phyloP scores from a whole-genome alignment of 257 asterid species.

The Lycium ferocissimum region DNA sequence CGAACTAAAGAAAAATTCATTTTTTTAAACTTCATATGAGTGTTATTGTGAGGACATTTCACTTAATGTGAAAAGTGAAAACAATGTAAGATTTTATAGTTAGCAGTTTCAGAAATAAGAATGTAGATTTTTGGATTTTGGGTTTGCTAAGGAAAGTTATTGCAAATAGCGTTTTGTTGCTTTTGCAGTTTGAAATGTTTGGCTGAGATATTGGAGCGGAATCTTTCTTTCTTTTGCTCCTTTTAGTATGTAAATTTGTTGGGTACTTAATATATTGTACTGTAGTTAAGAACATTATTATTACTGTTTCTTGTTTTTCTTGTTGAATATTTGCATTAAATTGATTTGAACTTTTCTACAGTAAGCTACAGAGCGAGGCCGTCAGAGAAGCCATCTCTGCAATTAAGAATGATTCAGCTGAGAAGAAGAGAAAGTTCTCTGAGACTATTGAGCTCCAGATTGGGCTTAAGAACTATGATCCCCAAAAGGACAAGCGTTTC shows the following conservation, averaged over 20 bases:
- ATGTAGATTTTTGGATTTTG: background rate
- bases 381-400: slow-evolving; percentile 37
- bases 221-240: background rate
- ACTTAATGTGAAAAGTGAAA: background rate
- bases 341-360: background rate
- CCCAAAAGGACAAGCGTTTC: slow-evolving; percentile 39
- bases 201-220: background rate
- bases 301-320: background rate
- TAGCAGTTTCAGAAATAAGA: no score
- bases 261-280: background rate
- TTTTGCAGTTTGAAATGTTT: background rate
- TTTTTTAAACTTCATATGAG: no score
- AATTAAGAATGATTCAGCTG: slow-evolving; percentile 30
- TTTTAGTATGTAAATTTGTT: background rate
- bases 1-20: no score
- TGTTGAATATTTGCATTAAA: background rate
- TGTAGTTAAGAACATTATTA: background rate
- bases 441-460: slow-evolving; percentile 32
- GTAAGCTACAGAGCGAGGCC: slow-evolving; percentile 41
- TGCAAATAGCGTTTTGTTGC: background rate
- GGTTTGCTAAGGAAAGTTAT: background rate
- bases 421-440: slow-evolving; percentile 30
- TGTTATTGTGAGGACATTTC: no score
- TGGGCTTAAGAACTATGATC: slow-evolving; percentile 39
- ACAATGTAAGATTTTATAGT: no score